Base-by-base conservation (phyloP, 805 yeast species). In the Tetrapisispora taiwanensis region DNA sequence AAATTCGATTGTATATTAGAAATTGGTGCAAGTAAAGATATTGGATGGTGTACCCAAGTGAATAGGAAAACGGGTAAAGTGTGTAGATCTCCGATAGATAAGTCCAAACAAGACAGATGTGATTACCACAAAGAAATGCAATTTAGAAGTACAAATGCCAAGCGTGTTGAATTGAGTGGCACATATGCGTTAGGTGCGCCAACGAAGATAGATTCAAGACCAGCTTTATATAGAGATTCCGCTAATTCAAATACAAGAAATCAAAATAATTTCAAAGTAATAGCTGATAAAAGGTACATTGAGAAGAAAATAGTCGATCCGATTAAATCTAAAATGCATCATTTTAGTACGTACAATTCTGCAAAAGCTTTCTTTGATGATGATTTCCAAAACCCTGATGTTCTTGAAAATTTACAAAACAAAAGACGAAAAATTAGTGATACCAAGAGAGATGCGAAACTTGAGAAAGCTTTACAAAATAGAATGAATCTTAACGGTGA, bases 81-180 rank as follows among this genome's bases (percentile, higher is more conserved):
- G 7, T 89, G 97, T 63, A 66, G 65, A 10, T 67, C 73, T 5
- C 80, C 84, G 34, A 74, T 88, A 4, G 78, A 87, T 55, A 63
- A 58, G 18, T 62, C 72, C 8, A 69, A 68, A 34, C 65, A 75
- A 6, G 73, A 71, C 20, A 72, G 76, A 46, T 89, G 97, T 62
- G 78, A 77, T 12, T 86, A 66, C 53, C 97, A 89, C 56, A 67
- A 73, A 15, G 90, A 85, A 48, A 51, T 70, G 39, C 70, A 75
- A 36, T 67, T 77, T 44, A 70, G 73, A 36, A 69, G 69, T 37
- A 62, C 74, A 0, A 73, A 76, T 18, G 71, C 79, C n/a, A 71
- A 75, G 48, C 68, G 97, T 48, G 75, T 86, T 69, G 97, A 89
- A 59, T 68, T 90, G 43, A 84, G 78, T 60, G 75, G 84, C 14